These are phyloP conservation scores for Macrotyloma uniflorum DNA, from an alignment of 306 rosid species.

Conservation along the genomic window DNA sequence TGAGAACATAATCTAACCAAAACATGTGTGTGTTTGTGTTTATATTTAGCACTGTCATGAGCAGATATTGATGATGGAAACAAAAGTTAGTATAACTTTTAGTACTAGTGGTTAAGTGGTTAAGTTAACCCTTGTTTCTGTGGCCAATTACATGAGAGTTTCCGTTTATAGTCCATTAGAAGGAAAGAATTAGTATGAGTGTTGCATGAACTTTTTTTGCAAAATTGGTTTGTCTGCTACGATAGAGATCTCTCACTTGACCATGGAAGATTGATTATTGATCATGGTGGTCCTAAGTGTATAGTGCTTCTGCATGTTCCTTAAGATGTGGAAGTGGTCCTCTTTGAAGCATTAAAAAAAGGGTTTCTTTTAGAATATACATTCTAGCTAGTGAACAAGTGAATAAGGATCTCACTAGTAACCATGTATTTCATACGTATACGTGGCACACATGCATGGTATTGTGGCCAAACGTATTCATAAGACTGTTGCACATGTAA, in stretches of 20 bases:
- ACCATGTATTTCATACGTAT: slow-evolving; percentile 26
- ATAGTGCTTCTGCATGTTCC: slow-evolving; percentile 43
- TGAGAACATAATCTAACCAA: no score
- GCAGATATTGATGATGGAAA: not conserved
- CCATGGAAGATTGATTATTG: slow-evolving; percentile 19
- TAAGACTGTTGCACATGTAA: slow-evolving; percentile 15
- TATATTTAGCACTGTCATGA: not conserved
- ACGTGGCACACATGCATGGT: slow-evolving; percentile 60
- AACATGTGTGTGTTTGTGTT: no score
- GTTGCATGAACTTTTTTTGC: slow-evolving; percentile 8
- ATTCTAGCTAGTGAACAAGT: slow-evolving; percentile 1
- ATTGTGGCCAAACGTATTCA: slow-evolving; percentile 17
- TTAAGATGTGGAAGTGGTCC: slow-evolving; percentile 72
- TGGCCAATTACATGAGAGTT: not conserved
- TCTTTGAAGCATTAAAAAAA: not conserved
- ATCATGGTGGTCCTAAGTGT: slow-evolving; percentile 47
- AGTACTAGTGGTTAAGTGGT: no score
- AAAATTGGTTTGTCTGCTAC: slow-evolving; percentile 28
- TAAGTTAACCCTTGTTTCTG: not conserved
- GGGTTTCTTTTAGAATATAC: not conserved
- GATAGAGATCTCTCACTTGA: slow-evolving; percentile 33
- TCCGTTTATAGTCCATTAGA: no score
- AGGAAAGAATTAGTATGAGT: not conserved
- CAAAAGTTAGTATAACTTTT: not conserved
- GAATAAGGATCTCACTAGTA: not conserved